Evolutionary conservation across 495 filamentous ascomycete genomes (phyloP), one percentile per base, ranked within the genome.

Genomic region (Lepidopterella palustris): DNA sequence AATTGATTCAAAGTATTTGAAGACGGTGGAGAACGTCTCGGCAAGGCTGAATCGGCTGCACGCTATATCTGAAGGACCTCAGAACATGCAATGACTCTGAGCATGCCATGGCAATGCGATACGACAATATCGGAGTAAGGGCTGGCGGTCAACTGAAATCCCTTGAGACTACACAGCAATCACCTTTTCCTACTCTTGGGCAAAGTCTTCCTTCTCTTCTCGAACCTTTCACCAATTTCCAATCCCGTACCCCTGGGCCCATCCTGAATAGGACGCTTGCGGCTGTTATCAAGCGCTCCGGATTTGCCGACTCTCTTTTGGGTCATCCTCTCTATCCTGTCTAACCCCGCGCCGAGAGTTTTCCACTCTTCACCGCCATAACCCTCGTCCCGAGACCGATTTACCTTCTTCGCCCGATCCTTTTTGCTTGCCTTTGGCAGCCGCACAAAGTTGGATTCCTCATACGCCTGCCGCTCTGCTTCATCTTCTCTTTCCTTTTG

Each of bases 351-450:
- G 27, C 84, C 87, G 13, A 95, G 80, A 3, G 84, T 83, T 45
- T 81, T 79, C 86, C 89, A 92, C 62, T 95, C 90, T 69, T 95
- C 91, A 20, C 90, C 90, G 50, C 88, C 90, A 73, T 85, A 93
- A 55, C 77, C 76, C 26, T 76, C 77, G 64, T 79, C 80, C 47
- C 76, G 77, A 25, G 59, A 67, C 60, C 76, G 76, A 21, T 72
- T 72, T 35, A 75, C 76, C 62, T 83, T 80, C 71, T 78, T 78
- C 55, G 74, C 71, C 50, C 68, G 63, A 21, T 92, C 87, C 76
- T 89, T 89, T 80, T 91, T 92, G 71, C 84, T 87, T 67, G 86
- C 80, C 70, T 84, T 85, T 18, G 89, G 89, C 67, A 97, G 77
- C 54, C 92, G 81, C 21, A 90, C 82, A 67, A 95, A 90, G 74